These are phyloP conservation scores for Maudiozyma saulgeensis DNA, from an alignment of 805 yeast species.

Conservation along the genomic window DNA sequence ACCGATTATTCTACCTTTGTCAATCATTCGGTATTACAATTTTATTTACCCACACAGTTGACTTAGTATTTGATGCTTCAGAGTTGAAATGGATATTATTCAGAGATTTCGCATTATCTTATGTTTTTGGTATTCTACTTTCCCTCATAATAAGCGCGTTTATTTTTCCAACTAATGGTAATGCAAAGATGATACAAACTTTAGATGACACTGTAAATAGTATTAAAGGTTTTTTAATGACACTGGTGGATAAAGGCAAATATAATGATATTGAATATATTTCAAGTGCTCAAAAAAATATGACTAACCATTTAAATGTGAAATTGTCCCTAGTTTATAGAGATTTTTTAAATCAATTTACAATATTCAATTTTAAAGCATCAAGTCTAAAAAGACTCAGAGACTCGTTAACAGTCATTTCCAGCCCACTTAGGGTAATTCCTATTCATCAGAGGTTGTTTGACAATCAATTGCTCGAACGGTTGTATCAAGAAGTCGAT, in stretches of 20 bases:
- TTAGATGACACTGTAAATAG: conserved; percentile 18
- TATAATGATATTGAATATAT: conserved; percentile 13
- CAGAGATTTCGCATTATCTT: conserved; percentile 39
- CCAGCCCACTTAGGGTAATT: conserved; percentile 34
- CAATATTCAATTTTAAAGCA: conserved; percentile 29
- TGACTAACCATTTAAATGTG: conserved; percentile 28
- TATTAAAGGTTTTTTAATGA: conserved; percentile 20
- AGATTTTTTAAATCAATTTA: conserved; percentile 35
- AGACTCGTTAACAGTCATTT: conserved; percentile 34
- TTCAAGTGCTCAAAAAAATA: conserved; percentile 18
- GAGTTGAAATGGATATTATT: conserved; percentile 27
- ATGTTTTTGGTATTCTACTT: conserved; percentile 34
- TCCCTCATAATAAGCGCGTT: conserved; percentile 29
- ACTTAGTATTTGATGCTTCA: conserved; percentile 10
- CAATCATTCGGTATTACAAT: conserved; percentile 31
- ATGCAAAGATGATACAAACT: conserved; percentile 23
- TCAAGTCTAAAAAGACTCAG: conserved; percentile 30
- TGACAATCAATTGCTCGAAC: conserved; percentile 12
- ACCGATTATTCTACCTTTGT: conserved; percentile 33
- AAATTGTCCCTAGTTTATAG: conserved; percentile 34
- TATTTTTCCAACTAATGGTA: conserved; percentile 36
- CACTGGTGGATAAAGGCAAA: conserved; percentile 12
- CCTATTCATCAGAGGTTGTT: conserved; percentile 26
- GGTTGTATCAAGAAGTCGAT: conserved; percentile 7
- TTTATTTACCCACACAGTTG: conserved; percentile 29